These are phyloP conservation scores for Adiantum capillusveneris DNA, from an alignment of 75 land plant genomes.

Conservation along the genomic window DNA sequence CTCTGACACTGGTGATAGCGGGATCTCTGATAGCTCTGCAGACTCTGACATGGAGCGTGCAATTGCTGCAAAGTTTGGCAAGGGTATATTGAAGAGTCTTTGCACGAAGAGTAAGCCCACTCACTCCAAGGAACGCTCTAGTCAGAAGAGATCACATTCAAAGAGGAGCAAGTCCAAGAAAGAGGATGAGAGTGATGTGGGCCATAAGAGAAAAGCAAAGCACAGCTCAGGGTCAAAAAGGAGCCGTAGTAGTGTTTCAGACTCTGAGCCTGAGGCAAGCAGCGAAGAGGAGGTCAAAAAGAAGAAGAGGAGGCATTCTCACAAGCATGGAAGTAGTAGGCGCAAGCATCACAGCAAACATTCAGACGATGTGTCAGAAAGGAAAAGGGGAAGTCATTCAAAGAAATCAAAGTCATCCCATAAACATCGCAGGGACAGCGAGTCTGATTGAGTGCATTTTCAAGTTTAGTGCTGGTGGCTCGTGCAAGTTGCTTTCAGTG, in stretches of 20 bases:
- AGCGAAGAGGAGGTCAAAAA: not conserved
- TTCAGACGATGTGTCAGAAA: no score
- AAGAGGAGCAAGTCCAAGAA: not conserved
- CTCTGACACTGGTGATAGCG: constrained; percentile 42
- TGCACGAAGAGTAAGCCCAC: constrained; percentile 11
- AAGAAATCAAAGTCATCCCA: no score
- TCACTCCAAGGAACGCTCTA: not conserved
- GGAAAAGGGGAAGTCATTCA: no score
- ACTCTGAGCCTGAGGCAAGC: not conserved
- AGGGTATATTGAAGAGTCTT: constrained; percentile 9
- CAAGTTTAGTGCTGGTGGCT: no score
- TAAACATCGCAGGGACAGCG: no score
- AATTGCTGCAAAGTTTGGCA: constrained; percentile 47
- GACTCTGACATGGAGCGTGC: constrained; percentile 90
- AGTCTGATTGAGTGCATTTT: no score
- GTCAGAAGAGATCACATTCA: not conserved
- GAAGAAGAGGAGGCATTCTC: not conserved
- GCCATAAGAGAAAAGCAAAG: not conserved
- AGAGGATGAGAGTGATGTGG: not conserved
- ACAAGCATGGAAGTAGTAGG: not conserved
- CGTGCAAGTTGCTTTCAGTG: no score
- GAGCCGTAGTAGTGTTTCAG: not conserved
- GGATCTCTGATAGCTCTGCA: constrained; percentile 71
- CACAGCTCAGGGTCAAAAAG: not conserved
- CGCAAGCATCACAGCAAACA: no score